phyloP scores from a whole-genome alignment of 305 asterid species.

The Fraxinus xanthoxyloides region DNA sequence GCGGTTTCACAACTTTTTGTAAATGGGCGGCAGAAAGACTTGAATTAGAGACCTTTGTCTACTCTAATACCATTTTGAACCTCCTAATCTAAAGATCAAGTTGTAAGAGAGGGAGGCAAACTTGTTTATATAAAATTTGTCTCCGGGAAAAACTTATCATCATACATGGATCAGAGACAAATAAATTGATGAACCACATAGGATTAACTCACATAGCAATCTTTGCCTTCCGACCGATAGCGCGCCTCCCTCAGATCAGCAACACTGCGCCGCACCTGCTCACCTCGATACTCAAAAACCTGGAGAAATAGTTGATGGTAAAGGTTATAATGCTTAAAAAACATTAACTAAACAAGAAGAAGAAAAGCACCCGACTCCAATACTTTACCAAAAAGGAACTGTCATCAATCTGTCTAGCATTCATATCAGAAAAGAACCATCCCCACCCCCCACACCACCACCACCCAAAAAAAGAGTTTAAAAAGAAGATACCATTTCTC shows the following conservation, averaged over 20 bases:
- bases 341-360: slow-evolving; percentile 4
- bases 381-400: not conserved
- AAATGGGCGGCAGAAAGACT: not conserved
- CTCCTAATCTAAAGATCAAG: not conserved
- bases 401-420: not conserved
- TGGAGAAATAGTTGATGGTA: slow-evolving; percentile 28
- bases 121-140: not conserved
- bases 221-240: slow-evolving; percentile 74
- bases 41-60: not conserved
- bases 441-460: not conserved
- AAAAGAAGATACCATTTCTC: slow-evolving; percentile 67
- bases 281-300: slow-evolving; percentile 94
- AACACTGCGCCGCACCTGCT: slow-evolving; percentile 78
- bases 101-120: not conserved
- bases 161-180: not conserved
- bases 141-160: not conserved
- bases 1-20: not conserved
- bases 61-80: not conserved
- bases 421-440: slow-evolving; percentile 2
- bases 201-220: slow-evolving; percentile 82
- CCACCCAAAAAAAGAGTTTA: not conserved
- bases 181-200: not conserved
- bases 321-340: slow-evolving; percentile 19
- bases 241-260: slow-evolving; percentile 87
- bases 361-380: not conserved